phyloP scores from a whole-genome alignment of 208 protist species.

The Herpetomonas muscarum region DNA sequence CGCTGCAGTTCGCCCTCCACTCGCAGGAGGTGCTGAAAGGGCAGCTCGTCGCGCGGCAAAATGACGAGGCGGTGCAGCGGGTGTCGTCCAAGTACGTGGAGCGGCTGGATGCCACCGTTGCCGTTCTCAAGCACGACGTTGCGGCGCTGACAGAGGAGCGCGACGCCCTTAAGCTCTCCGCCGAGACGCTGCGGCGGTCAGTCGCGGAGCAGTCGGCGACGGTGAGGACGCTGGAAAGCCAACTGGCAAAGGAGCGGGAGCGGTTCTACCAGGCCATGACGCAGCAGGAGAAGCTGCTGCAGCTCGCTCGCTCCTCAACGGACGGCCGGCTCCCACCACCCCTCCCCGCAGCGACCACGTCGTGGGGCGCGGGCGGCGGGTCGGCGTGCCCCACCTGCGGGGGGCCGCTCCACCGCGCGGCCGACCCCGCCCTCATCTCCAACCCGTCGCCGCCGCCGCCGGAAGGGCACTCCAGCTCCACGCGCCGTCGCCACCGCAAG shows the following conservation, averaged over 20 bases:
- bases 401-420: no score
- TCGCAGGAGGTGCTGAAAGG: conserved; percentile 78
- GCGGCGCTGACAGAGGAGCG: conserved; percentile 34
- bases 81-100: conserved; percentile 49
- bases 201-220: conserved; percentile 40
- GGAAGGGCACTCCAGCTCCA: no score
- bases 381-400: no score
- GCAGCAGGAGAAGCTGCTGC: conserved; percentile 21
- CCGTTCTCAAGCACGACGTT: conserved; percentile 18
- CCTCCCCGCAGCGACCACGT: no score
- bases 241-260: conserved; percentile 43
- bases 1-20: conserved; percentile 78
- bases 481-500: no score
- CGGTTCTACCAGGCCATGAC: conserved; percentile 27
- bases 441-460: no score
- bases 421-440: no score
- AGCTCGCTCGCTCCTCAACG: background rate
- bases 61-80: conserved; percentile 22
- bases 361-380: no score
- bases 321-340: no score
- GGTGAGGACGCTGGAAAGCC: conserved; percentile 38
- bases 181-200: conserved; percentile 30
- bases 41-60: conserved; percentile 50
- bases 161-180: conserved; percentile 38
- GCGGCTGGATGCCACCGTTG: conserved; percentile 35